Evolutionary conservation across 371 early-diverging fungal species (phyloP).

Genomic region (Mucor plumbeus): DNA sequence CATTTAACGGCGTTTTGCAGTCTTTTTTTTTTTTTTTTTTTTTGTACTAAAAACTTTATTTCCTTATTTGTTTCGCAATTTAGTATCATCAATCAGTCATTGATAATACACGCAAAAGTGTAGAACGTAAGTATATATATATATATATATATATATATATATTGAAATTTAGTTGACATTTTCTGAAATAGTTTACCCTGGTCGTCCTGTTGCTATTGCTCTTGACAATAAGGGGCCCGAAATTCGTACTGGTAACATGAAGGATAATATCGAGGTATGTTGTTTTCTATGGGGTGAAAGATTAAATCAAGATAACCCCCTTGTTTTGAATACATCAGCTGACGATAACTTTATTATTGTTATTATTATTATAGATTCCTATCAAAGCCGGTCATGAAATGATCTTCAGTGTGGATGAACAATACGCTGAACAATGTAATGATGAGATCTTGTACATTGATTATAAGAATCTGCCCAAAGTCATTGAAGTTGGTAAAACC

Average conservation of each 20-base stretch:
- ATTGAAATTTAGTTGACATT: background rate
- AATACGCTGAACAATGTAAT: conserved; percentile 68
- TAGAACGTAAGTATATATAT: conserved; percentile 47
- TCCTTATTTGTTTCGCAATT: background rate
- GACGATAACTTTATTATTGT: background rate
- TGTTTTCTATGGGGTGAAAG: background rate
- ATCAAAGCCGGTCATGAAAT: conserved; percentile 80
- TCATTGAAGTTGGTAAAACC: conserved; percentile 79
- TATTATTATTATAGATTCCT: conserved; percentile 42
- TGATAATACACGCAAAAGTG: conserved; percentile 73
- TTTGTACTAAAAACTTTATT: conserved; percentile 6
- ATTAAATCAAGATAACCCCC: conserved; percentile 3
- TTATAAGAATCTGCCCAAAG: conserved; percentile 85
- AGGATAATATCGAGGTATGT: conserved; percentile 59
- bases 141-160: no score
- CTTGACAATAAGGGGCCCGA: conserved; percentile 90
- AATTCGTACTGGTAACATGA: conserved; percentile 84
- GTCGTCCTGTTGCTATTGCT: conserved; percentile 83
- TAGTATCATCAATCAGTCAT: conserved; percentile 87
- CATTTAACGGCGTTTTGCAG: background rate
- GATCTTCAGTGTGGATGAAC: conserved; percentile 82
- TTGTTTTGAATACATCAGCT: background rate
- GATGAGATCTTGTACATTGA: conserved; percentile 82
- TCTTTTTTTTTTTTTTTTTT: background rate
- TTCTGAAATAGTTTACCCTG: conserved; percentile 52